Evolutionary conservation across 345 rosid species (phyloP), one percentile per base, ranked within the genome.

Genomic region (Populus simonii): DNA sequence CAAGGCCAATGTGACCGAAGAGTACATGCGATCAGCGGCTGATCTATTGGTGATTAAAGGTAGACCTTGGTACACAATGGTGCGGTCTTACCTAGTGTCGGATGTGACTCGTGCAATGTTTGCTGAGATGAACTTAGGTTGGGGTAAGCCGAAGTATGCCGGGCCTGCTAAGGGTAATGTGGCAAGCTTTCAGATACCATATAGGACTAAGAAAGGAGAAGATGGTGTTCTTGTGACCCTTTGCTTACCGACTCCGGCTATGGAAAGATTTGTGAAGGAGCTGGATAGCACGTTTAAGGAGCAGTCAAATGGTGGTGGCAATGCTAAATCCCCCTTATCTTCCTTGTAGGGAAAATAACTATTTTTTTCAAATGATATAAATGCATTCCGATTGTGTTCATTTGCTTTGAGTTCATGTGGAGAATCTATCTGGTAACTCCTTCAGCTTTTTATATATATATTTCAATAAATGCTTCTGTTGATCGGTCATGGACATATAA

Each of bases 11-110:
- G 57, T 75, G 31, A 84, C 80, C 16, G 76, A 78, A 57, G 83
- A 80, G 68, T 76, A 76, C 38, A 71, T 80, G 76, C 74, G 77
- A 8, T 80, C 83, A 1, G 47, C 31, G 66, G 83, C 83, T 3
- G 76, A 76, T 41, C 35, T 80, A 4, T 62, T 80, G 75, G 79
- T 74, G 41, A 63, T 63, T 18, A 74, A 38, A 25, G 79, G 49
- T 9, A 71, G 83, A 45, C 76, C 83, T 8, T 5, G 31, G 61
- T 75, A 41, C 22, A 65, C 83, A 17, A 65, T 68, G 76, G 71
- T 33, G 36, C 20, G 73, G 25, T 18, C 84, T 2, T 77, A 68
- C 33, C 22, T 82, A 7, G 71, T 82, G 49, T 78, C 81, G 10
- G 73, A 79, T 69, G 29, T 33, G 36, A 25, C 76, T 1, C 35